Conservation (phyloP, 108 stramenopile species). For the Bacterosira constricta region DNA sequence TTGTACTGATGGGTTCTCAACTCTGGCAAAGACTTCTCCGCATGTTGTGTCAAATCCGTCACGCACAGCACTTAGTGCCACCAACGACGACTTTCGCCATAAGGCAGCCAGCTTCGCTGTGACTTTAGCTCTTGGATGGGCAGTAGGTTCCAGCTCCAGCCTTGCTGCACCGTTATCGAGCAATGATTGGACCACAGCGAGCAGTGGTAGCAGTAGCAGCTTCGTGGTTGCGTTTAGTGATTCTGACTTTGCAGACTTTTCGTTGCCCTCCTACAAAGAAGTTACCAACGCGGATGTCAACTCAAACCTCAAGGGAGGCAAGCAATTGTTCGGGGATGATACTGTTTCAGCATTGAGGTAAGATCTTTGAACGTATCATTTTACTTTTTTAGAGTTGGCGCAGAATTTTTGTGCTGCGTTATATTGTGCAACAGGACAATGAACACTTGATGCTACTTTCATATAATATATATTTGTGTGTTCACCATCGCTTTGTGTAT, state of each 20-base stretch:
- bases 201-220: background rate
- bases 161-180: background rate
- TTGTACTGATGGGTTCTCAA: constrained; percentile 2
- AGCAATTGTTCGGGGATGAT: background rate
- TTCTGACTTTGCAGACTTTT: constrained; percentile 15
- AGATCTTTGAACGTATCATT: background rate
- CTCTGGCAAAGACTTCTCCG: background rate
- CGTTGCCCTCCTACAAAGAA: constrained; percentile 4
- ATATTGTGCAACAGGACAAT: too few species aligned
- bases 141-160: constrained; percentile 5
- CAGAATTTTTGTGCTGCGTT: background rate
- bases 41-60: background rate
- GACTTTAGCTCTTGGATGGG: background rate
- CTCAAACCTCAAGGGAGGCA: constrained; percentile 2
- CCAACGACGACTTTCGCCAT: background rate
- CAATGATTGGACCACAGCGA: background rate
- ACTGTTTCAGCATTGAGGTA: constrained; percentile 1
- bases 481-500: too few species aligned
- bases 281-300: background rate
- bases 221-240: background rate
- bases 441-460: too few species aligned
- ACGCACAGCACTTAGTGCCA: background rate
- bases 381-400: background rate
- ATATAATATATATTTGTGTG: too few species aligned
- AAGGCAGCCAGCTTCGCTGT: background rate